These are phyloP conservation scores for Eucalyptus camaldulensis DNA, from an alignment of 345 rosid species.

Conservation along the genomic window DNA sequence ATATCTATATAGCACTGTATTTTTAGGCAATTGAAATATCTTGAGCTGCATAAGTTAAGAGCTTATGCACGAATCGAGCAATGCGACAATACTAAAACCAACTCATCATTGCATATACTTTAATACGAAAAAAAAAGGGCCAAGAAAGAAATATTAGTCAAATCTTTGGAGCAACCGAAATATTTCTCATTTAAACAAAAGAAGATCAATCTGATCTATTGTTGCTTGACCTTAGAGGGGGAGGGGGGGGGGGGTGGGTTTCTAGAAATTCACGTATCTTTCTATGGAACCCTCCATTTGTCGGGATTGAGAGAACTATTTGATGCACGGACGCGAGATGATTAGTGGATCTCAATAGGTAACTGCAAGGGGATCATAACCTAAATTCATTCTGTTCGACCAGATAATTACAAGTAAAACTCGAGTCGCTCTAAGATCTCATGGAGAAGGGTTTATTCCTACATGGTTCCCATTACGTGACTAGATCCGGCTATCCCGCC, in stretches of 20 bases:
- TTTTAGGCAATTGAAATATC: not conserved
- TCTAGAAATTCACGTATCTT: not conserved
- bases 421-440: not conserved
- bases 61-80: not conserved
- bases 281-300: not conserved
- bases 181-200: not conserved
- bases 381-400: not conserved
- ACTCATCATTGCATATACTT: not conserved
- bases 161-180: not conserved
- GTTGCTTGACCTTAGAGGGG: not conserved
- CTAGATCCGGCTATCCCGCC: not conserved
- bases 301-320: not conserved
- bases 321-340: not conserved
- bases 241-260: not conserved
- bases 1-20: not conserved
- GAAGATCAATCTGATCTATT: not conserved
- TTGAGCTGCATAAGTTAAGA: not conserved
- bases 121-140: not conserved
- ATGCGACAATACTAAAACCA: not conserved
- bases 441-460: not conserved
- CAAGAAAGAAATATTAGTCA: not conserved
- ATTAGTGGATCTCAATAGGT: not conserved
- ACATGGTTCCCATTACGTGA: not conserved
- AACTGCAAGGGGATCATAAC: not conserved
- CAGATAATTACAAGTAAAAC: not conserved